Evolutionary conservation across 352 stramenopile species (phyloP).

Genomic region (Pythium myriotylum): DNA sequence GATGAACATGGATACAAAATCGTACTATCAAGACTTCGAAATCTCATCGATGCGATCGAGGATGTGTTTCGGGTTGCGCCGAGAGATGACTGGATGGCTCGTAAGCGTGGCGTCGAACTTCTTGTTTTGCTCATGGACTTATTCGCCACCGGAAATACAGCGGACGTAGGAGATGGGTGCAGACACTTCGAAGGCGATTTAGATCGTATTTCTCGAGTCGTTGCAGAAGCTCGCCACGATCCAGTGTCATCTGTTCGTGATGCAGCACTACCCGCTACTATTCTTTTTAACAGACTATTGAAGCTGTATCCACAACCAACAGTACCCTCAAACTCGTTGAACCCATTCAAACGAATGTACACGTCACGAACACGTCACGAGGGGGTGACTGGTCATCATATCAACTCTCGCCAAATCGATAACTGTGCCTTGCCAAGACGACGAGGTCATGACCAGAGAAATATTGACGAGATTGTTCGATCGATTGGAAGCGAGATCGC

Average conservation of each 20-base stretch:
- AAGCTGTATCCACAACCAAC: conserved; percentile 32
- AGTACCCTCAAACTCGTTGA: conserved; percentile 5
- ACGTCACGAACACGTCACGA: no score
- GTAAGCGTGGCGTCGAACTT: conserved; percentile 56
- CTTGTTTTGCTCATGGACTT: conserved; percentile 48
- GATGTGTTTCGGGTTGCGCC: conserved; percentile 51
- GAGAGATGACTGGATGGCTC: conserved; percentile 57
- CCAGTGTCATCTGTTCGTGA: conserved; percentile 57
- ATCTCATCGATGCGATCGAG: conserved; percentile 61
- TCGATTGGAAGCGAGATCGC: background rate
- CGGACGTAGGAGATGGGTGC: conserved; percentile 9
- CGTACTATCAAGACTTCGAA: conserved; percentile 40
- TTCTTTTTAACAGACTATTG: conserved; percentile 44
- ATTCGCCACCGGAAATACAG: conserved; percentile 40
- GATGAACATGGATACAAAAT: conserved; percentile 33
- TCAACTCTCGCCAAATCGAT: no score
- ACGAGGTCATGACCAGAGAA: no score
- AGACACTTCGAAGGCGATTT: conserved; percentile 25
- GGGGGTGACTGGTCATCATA: no score
- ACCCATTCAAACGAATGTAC: conserved; percentile 27
- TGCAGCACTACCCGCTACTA: conserved; percentile 39
- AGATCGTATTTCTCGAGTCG: conserved; percentile 44
- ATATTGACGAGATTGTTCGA: no score
- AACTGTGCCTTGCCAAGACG: no score
- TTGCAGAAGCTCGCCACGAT: conserved; percentile 51